Conservation (phyloP, 1,284 basidiomycete genomes). For the Caloboletus inedulis region DNA sequence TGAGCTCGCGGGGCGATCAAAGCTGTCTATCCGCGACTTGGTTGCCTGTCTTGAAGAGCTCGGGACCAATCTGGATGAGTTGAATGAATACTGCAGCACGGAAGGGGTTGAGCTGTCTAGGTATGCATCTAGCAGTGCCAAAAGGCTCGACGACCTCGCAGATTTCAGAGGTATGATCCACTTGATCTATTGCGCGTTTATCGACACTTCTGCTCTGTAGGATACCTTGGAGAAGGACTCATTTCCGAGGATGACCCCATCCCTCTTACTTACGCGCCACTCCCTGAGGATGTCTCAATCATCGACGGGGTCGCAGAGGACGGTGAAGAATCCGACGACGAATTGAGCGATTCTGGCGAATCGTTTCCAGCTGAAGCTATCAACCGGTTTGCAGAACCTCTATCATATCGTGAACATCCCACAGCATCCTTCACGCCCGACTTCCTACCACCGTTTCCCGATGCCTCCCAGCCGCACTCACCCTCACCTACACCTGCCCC, state of each 20-base stretch:
- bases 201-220: conserved; percentile 37
- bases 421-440: conserved; percentile 22
- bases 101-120: conserved; percentile 66
- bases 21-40: conserved; percentile 55
- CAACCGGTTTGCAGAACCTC: conserved; percentile 16
- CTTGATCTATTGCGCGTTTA: conserved; percentile 3
- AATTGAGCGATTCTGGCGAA: conserved; percentile 21
- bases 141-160: conserved; percentile 64
- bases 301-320: conserved; percentile 41
- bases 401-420: conserved; percentile 30
- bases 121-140: conserved; percentile 57
- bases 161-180: conserved; percentile 59
- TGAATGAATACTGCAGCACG: conserved; percentile 55
- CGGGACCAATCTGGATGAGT: conserved; percentile 65
- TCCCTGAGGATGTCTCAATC: conserved; percentile 3
- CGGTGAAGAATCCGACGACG: conserved; percentile 37
- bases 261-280: conserved; percentile 50
- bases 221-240: conserved; percentile 58
- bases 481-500: conserved; percentile 35
- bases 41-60: conserved; percentile 67
- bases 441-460: conserved; percentile 42
- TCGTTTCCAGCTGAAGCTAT: conserved; percentile 11
- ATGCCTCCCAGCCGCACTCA: conserved; percentile 40
- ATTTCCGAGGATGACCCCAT: conserved; percentile 54
- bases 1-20: conserved; percentile 62